phyloP scores from a whole-genome alignment of 805 yeast genomes.

The Yarrowia sp. region DNA sequence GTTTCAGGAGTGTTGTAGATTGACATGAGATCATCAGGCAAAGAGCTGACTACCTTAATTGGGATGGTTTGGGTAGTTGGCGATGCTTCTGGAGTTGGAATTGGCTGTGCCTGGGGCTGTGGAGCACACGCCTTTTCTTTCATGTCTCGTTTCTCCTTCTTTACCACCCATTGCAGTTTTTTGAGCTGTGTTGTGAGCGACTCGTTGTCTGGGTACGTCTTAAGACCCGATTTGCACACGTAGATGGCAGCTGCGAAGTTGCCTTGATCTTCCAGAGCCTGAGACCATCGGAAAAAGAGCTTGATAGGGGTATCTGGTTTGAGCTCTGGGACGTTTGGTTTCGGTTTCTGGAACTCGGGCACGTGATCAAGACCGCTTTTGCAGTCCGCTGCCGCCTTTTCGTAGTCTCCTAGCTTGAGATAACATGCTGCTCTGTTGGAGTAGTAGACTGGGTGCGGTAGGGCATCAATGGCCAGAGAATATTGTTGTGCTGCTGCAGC shows the following conservation, averaged over 20 bases:
- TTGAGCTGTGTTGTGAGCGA: constrained; percentile 27
- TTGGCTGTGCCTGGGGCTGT: background rate
- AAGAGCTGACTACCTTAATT: background rate
- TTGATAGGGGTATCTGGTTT: constrained; percentile 16
- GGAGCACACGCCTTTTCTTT: background rate
- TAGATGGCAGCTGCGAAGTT: constrained; percentile 24
- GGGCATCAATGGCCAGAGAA: constrained; percentile 28
- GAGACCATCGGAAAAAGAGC: constrained; percentile 10
- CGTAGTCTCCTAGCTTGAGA: constrained; percentile 29
- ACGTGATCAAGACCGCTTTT: constrained; percentile 27
- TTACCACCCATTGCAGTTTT: constrained; percentile 26
- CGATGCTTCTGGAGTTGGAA: background rate
- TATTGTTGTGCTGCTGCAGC: constrained; percentile 29
- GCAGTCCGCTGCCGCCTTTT: constrained; percentile 27
- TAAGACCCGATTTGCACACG: constrained; percentile 26
- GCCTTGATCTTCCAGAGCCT: constrained; percentile 23
- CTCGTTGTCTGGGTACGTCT: constrained; percentile 25
- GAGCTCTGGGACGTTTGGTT: constrained; percentile 28
- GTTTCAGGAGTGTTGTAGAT: constrained; percentile 1
- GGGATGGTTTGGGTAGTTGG: background rate
- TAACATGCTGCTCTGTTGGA: constrained; percentile 32
- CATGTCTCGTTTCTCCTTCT: constrained; percentile 26
- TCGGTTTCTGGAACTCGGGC: constrained; percentile 26
- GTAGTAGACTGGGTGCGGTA: constrained; percentile 27
- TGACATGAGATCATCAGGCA: background rate